These are phyloP conservation scores for Pichia gijzeniarum DNA, from an alignment of 805 yeast species.

Conservation along the genomic window DNA sequence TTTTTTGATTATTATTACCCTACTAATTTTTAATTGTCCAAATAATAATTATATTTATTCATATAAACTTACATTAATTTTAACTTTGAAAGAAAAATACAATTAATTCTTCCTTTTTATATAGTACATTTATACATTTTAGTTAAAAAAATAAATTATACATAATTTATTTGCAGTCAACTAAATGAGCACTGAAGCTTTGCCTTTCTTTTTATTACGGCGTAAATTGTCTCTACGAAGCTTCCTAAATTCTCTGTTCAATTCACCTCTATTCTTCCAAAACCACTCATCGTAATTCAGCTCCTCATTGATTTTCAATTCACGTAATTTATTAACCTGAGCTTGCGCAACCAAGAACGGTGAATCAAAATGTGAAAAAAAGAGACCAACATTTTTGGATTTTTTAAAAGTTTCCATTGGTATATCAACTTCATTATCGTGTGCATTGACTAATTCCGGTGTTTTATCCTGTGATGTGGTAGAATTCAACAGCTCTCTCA, in stretches of 20 bases:
- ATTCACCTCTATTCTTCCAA: conserved; percentile 75
- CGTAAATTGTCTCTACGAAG: conserved; percentile 69
- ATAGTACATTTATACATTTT: not conserved
- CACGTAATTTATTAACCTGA: conserved; percentile 55
- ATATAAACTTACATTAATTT: too few species aligned
- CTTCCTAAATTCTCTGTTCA: conserved; percentile 69
- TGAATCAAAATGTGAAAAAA: conserved; percentile 78
- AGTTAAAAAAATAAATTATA: not conserved
- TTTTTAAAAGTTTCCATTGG: conserved; percentile 31
- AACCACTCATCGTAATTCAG: conserved; percentile 67
- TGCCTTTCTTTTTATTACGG: conserved; percentile 42
- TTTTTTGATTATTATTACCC: too few species aligned
- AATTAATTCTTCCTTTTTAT: not conserved
- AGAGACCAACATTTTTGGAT: conserved; percentile 44
- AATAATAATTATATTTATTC: too few species aligned
- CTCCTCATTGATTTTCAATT: conserved; percentile 25
- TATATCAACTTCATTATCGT: conserved; percentile 6
- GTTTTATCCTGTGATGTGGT: conserved; percentile 13
- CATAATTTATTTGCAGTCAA: not conserved
- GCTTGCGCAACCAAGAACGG: conserved; percentile 86
- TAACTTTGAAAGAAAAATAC: too few species aligned
- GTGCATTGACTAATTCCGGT: not conserved
- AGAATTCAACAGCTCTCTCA: conserved; percentile 55
- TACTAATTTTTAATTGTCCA: too few species aligned
- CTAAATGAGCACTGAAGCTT: conserved; percentile 1